Percentiles rank a stretch among this genome's conserved stretches.
These are phyloP conservation scores for Aureobasidium namibiae DNA, from an alignment of 2,329 filamentous ascomycete species.

Conservation along the genomic window DNA sequence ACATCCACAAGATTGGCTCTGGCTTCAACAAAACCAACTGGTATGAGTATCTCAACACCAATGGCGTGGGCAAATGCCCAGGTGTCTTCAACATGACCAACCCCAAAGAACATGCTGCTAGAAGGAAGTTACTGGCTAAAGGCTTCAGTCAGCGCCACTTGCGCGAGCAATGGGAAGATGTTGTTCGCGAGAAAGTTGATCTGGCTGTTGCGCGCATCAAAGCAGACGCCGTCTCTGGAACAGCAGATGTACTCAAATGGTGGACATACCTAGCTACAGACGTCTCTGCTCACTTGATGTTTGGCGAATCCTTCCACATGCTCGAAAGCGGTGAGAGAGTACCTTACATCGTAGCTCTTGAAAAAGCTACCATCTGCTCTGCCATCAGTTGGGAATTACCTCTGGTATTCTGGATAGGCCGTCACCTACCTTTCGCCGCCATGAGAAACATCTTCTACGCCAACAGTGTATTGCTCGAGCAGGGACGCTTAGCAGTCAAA, in stretches of 20 bases:
- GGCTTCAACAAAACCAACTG: constrained; percentile 23
- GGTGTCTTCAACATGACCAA: constrained; percentile 33
- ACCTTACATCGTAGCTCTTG: not conserved
- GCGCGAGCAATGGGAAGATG: constrained; percentile 28
- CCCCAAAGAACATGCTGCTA: constrained; percentile 26
- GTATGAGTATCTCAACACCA: constrained; percentile 20
- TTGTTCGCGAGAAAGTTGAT: constrained; percentile 26
- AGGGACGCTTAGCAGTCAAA: constrained; percentile 15
- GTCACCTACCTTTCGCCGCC: constrained; percentile 11
- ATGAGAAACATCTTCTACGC: constrained; percentile 15
- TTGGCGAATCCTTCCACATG: constrained; percentile 33
- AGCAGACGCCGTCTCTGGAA: constrained; percentile 22
- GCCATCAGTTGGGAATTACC: constrained; percentile 23
- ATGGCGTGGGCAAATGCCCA: constrained; percentile 14
- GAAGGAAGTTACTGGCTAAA: constrained; percentile 30
- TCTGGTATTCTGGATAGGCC: constrained; percentile 16
- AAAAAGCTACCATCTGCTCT: constrained; percentile 9
- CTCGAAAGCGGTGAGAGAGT: constrained; percentile 28
- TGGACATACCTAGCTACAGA: constrained; percentile 33
- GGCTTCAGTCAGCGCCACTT: constrained; percentile 30
- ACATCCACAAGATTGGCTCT: constrained; percentile 24
- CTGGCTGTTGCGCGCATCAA: constrained; percentile 29
- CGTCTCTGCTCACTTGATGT: constrained; percentile 30
- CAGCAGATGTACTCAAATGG: constrained; percentile 34
- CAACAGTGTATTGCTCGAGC: constrained; percentile 14